These are phyloP conservation scores for Claviceps citrina DNA, from an alignment of 2,329 filamentous ascomycete species.

Conservation along the genomic window DNA sequence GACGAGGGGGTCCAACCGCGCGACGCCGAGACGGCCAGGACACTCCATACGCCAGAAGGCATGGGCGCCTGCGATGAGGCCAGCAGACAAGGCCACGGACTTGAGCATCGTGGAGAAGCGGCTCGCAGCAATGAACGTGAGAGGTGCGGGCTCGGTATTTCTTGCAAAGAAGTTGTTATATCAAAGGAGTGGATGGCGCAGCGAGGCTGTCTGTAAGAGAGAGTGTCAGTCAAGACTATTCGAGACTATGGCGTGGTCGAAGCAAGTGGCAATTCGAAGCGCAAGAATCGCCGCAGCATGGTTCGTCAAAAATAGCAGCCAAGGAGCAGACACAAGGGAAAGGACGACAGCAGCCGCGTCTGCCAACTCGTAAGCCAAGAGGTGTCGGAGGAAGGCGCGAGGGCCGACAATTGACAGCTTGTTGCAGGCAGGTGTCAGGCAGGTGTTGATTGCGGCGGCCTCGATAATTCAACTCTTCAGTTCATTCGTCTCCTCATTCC, in stretches of 20 bases:
- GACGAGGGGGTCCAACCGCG: constrained; percentile 64
- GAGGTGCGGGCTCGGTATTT: not conserved
- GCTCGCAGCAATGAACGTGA: not conserved
- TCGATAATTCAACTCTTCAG: too few relatives aligned
- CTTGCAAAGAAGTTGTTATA: not conserved
- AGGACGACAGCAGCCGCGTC: too few relatives aligned
- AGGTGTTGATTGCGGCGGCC: too few relatives aligned
- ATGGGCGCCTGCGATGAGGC: constrained; percentile 26
- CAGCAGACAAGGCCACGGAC: constrained; percentile 18
- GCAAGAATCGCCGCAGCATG: too few relatives aligned
- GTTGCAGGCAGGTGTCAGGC: not conserved
- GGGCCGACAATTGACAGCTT: not conserved
- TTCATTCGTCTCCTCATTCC: too few relatives aligned
- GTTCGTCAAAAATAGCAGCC: too few relatives aligned
- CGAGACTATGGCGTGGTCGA: too few relatives aligned
- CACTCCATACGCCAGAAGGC: constrained; percentile 91
- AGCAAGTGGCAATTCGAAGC: too few relatives aligned
- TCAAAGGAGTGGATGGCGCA: constrained; percentile 21
- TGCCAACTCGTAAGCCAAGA: not conserved
- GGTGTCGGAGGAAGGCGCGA: not conserved
- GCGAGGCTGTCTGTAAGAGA: constrained; percentile 18
- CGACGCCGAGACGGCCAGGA: constrained; percentile 51
- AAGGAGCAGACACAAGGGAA: too few relatives aligned
- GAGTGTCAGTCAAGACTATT: constrained; percentile 8
- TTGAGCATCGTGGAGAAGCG: constrained; percentile 18